These are phyloP conservation scores for Suhomyces bolitotheri DNA, from an alignment of 1,139 yeast genomes.

Conservation along the genomic window DNA sequence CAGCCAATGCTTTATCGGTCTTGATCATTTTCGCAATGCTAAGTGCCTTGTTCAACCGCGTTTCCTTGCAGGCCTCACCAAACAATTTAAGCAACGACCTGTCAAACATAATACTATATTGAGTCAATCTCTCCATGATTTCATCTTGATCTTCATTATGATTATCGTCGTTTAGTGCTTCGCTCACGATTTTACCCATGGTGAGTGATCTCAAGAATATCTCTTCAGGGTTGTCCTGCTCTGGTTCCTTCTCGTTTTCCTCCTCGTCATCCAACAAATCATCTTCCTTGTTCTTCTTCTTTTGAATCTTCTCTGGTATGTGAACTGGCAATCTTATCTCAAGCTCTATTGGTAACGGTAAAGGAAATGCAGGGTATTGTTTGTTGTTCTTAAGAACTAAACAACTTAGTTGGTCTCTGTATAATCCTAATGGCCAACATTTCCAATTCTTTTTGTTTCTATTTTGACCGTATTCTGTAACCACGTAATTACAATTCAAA, in stretches of 20 bases:
- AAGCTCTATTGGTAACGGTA: constrained; percentile 80
- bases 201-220: constrained; percentile 46
- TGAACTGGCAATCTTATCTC: constrained; percentile 65
- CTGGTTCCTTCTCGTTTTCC: constrained; percentile 26
- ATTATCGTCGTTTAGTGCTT: constrained; percentile 36
- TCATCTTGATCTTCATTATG: constrained; percentile 41
- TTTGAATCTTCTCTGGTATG: constrained; percentile 21
- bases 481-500: constrained; percentile 62
- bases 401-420: constrained; percentile 68
- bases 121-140: constrained; percentile 47
- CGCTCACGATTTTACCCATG: constrained; percentile 51
- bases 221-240: constrained; percentile 36
- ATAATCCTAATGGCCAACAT: constrained; percentile 89
- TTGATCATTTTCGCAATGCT: constrained; percentile 69
- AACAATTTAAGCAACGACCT: constrained; percentile 72
- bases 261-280: constrained; percentile 29
- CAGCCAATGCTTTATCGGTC: constrained; percentile 76
- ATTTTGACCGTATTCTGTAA: constrained; percentile 53
- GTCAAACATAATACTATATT: constrained; percentile 60
- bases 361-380: constrained; percentile 64
- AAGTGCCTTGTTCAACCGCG: constrained; percentile 64
- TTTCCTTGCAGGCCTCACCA: constrained; percentile 74
- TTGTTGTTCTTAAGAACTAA: constrained; percentile 64
- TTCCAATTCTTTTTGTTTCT: constrained; percentile 51
- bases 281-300: constrained; percentile 11